Percentiles rank a stretch among this genome's conserved stretches.
phyloP scores from a whole-genome alignment of 2,329 filamentous ascomycete species.

The Aureobasidium sp. region DNA sequence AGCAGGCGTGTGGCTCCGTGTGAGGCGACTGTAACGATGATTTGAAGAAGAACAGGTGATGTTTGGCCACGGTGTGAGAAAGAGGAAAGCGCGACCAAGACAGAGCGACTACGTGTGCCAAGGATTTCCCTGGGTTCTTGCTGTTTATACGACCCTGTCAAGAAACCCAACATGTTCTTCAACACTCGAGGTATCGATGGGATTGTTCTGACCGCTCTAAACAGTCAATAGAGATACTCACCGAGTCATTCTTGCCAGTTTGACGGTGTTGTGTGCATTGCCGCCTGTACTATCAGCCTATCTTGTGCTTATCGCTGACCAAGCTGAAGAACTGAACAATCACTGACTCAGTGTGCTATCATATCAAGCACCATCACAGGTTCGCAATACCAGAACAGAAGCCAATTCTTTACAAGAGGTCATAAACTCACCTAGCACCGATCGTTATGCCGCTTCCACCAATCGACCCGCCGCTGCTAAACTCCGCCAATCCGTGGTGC shows the following conservation, averaged over 20 bases:
- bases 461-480: constrained; percentile 60
- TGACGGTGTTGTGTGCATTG: background rate
- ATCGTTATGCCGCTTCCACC: constrained; percentile 30
- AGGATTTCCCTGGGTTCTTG: background rate
- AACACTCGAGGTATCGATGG: background rate
- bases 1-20: background rate
- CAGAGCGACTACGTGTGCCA: background rate
- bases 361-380: too few relatives aligned
- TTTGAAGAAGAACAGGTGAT: background rate
- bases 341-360: background rate
- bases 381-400: background rate
- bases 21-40: background rate
- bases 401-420: too few relatives aligned
- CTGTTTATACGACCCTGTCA: background rate
- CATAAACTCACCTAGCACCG: background rate
- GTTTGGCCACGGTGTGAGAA: background rate
- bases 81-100: background rate
- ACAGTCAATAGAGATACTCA: too few relatives aligned
- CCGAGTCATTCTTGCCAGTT: too few relatives aligned
- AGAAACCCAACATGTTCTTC: background rate
- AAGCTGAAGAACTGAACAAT: background rate
- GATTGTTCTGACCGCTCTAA: too few relatives aligned
- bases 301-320: background rate
- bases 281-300: background rate
- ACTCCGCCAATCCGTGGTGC: constrained; percentile 70